Evolutionary conservation across 2,329 filamentous ascomycete species (phyloP), one percentile per base, ranked within the genome.

Genomic region (Colletotrichum noveboracense): DNA sequence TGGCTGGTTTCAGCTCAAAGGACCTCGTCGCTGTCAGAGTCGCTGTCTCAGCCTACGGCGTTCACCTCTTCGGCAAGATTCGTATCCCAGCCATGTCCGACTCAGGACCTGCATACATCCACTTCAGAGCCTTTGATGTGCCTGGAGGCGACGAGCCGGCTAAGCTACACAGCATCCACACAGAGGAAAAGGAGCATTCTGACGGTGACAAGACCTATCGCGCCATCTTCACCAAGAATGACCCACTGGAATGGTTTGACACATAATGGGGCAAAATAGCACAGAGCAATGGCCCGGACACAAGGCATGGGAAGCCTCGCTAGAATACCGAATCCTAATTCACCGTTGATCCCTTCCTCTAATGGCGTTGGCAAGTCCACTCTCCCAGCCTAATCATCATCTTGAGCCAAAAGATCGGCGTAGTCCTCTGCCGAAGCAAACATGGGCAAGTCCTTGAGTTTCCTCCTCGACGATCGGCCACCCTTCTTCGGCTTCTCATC

Each of bases 391-490:
- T 7, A 74, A 21, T 92, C 92, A 77, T 93, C 92, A 67, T 97
- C 95, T 78, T 92, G 90, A 6, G 89, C 94, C 83, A 98, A 85
- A 86, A 98, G 89, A 80, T 94, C 94, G 18, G 96, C 96, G 84
- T 98, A 99, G 83, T 98, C 97, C 70, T 98, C 97, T 36, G 91
- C 94, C 36, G 95, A 97, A 24, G 97, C 97, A 87, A 99, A 99
- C 43, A 93, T 97, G 8, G 97, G 97, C 79, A 99, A 88, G 78
- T 92, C 92, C 90, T 96, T 98, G 84, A 98, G 89, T 87, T 95
- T 95, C 89, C 93, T 95, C 87, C 91, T 93, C 87, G 94, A 95
- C 83, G 91, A 90, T 89, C 78, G 83, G 76, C 81, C 82, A n/a
- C 82, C 82, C 78, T 88, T 87, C 78, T 85, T 85, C 24, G 80